Percentiles rank a stretch among this genome's conserved stretches.
Conservation (phyloP, 495 filamentous ascomycete genomes). For the Neurospora africana region DNA sequence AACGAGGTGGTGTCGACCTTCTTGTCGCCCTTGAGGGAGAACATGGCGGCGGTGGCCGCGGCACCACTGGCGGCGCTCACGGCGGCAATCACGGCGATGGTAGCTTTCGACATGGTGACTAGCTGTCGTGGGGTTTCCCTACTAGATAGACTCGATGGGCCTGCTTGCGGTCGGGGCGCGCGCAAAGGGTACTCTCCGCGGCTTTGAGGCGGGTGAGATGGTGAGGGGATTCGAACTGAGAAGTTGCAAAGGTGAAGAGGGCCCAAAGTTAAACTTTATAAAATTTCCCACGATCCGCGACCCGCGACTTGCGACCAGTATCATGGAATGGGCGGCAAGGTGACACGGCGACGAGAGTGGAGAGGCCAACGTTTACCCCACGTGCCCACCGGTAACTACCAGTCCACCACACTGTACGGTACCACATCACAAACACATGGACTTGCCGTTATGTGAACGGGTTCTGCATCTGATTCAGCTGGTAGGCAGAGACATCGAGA, state of each 20-base stretch:
- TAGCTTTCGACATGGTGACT: constrained; percentile 69
- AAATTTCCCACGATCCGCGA: not conserved
- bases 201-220: constrained; percentile 16
- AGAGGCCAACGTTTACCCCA: not conserved
- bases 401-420: not conserved
- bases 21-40: constrained; percentile 46
- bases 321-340: too few species aligned
- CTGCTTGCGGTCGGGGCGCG: not conserved
- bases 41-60: constrained; percentile 64
- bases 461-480: not conserved
- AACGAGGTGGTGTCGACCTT: constrained; percentile 30
- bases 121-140: constrained; percentile 1
- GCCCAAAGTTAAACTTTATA: not conserved
- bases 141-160: not conserved
- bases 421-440: not conserved
- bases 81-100: constrained; percentile 77
- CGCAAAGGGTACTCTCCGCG: not conserved
- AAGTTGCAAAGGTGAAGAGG: not conserved
- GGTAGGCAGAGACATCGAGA: not conserved
- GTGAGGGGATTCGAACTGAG: not conserved
- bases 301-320: not conserved
- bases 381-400: not conserved
- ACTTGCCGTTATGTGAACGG: not conserved
- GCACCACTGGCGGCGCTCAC: constrained; percentile 84
- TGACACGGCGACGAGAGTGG: not conserved